These are phyloP conservation scores for Pythium pyrilobum DNA, from an alignment of 352 stramenopile genomes.

Conservation along the genomic window DNA sequence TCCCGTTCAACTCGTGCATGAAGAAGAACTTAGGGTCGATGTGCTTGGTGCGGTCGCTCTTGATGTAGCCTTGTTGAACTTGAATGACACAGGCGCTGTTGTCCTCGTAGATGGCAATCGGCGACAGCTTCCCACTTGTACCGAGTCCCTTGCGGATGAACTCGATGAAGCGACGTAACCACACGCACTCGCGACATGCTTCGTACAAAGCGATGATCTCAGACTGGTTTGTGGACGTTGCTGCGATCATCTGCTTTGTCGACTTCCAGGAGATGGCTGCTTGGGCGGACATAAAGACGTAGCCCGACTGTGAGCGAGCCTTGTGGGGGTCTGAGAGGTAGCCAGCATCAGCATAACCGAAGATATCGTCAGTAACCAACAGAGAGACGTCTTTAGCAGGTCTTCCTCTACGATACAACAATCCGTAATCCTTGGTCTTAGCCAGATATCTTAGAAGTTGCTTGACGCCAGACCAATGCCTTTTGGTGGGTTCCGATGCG, in stretches of 20 bases:
- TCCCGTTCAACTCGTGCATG: constrained; percentile 19
- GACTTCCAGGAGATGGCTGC: constrained; percentile 15
- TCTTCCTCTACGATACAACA: constrained; percentile 7
- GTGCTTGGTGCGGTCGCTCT: constrained; percentile 20
- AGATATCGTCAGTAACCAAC: constrained; percentile 15
- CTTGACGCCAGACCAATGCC: constrained; percentile 15
- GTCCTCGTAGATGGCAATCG: constrained; percentile 8
- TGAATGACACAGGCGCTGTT: constrained; percentile 14
- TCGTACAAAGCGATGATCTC: constrained; percentile 17
- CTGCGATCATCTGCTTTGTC: constrained; percentile 10
- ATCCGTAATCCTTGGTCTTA: constrained; percentile 5
- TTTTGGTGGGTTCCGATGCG: constrained; percentile 14
- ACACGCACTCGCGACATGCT: constrained; percentile 13
- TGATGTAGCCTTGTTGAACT: constrained; percentile 18
- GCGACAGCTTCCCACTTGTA: background rate
- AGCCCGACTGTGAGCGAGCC: constrained; percentile 14
- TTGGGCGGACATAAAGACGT: constrained; percentile 16
- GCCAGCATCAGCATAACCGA: constrained; percentile 12
- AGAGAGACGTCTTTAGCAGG: background rate
- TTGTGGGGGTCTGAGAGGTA: constrained; percentile 18
- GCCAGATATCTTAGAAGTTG: constrained; percentile 14
- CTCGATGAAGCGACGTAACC: constrained; percentile 13
- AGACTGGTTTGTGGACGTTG: constrained; percentile 17
- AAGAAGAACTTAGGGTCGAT: constrained; percentile 25
- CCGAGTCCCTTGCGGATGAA: constrained; percentile 7